Conservation (phyloP, 306 rosid species). For the Malus sylvestris region DNA sequence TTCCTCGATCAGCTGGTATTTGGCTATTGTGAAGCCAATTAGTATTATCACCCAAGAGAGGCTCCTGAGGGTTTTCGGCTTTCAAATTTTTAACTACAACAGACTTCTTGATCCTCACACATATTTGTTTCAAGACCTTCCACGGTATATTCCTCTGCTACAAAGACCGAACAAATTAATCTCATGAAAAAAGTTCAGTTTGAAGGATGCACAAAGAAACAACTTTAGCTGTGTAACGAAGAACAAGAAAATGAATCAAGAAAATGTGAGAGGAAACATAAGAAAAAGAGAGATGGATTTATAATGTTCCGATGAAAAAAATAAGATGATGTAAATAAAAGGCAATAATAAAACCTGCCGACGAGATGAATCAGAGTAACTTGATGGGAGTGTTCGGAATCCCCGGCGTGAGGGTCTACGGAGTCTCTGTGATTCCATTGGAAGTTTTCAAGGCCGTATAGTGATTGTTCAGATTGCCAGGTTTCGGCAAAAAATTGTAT, state of each 20-base stretch:
- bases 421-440: neutral
- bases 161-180: neutral
- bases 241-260: neutral
- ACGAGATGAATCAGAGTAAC: neutral
- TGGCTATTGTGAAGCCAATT: neutral
- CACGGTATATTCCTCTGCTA: slow-evolving; percentile 5
- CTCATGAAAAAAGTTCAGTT: neutral
- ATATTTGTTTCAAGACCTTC: neutral
- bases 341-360: neutral
- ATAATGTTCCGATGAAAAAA: neutral
- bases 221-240: neutral
- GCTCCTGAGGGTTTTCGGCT: neutral
- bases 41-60: neutral
- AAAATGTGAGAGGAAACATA: neutral
- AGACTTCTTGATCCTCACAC: neutral
- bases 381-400: neutral
- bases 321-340: neutral
- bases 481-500: neutral
- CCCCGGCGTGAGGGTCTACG: neutral
- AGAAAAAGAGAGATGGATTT: neutral
- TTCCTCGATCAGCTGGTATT: neutral
- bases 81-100: neutral
- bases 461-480: slow-evolving; percentile 5
- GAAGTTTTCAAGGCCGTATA: neutral
- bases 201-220: neutral